Percentiles rank a stretch among this genome's conserved stretches.
phyloP scores from a whole-genome alignment of 192 early-diverging fungal genomes.

The Backusella australiensis region DNA sequence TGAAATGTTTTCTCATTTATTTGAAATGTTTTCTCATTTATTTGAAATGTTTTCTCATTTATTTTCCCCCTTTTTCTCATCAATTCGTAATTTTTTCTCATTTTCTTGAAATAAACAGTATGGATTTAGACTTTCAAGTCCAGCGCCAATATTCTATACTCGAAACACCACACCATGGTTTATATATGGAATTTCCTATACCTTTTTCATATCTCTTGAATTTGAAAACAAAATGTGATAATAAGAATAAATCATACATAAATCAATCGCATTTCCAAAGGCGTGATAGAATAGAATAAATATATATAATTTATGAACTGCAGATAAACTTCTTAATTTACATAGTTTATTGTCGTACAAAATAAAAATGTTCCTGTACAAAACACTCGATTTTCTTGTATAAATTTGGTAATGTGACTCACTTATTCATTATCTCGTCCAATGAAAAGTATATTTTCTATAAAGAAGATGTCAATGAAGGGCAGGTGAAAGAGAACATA shows the following conservation, averaged over 20 bases:
- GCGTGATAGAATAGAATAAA: neutral
- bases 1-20: too few relatives aligned
- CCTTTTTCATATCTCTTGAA: too few relatives aligned
- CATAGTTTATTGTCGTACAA: neutral
- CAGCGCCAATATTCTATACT: too few relatives aligned
- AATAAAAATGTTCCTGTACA: neutral
- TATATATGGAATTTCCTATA: too few relatives aligned
- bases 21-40: too few relatives aligned
- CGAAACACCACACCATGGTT: too few relatives aligned
- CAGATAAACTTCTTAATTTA: neutral
- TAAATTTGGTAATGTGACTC: slow-evolving; percentile 7
- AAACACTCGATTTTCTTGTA: neutral
- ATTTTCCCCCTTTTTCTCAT: too few relatives aligned
- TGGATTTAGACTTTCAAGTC: too few relatives aligned
- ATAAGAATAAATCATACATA: neutral
- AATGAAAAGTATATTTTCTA: neutral
- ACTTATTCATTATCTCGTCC: neutral
- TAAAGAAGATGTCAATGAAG: neutral
- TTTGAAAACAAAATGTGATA: neutral
- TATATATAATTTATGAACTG: neutral
- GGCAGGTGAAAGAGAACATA: neutral
- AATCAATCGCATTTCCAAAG: neutral
- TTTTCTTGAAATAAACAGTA: too few relatives aligned
- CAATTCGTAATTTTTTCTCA: too few relatives aligned
- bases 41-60: too few relatives aligned